A percentile compares a stretch with the other conserved stretches of the same genome.
Evolutionary conservation across 768 basidiomycete genomes (phyloP).

Genomic region (Russula griseocarnosa): DNA sequence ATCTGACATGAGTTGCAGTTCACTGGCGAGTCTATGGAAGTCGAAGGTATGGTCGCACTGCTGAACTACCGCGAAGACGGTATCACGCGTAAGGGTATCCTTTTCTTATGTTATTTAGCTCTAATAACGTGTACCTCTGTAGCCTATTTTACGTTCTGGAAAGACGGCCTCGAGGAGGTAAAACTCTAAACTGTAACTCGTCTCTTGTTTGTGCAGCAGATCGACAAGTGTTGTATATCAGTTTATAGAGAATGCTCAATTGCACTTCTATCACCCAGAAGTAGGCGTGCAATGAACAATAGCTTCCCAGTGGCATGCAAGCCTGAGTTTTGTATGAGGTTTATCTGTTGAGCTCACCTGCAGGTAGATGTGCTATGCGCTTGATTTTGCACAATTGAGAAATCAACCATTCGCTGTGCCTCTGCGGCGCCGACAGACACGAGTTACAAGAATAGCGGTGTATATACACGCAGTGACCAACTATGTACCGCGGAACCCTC

Average conservation of each 20-base stretch:
- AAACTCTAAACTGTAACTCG: slow-evolving; percentile 50
- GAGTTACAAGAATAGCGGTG: not conserved
- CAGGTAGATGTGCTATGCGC: not conserved
- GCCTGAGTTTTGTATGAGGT: not conserved
- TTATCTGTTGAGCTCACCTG: not conserved
- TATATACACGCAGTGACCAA: slow-evolving; percentile 1
- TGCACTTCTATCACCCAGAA: not conserved
- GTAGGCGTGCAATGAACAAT: not conserved
- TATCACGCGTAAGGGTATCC: slow-evolving; percentile 60
- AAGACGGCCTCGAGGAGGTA: slow-evolving; percentile 80
- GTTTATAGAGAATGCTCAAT: slow-evolving; percentile 1
- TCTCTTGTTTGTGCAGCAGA: slow-evolving; percentile 18
- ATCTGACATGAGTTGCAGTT: slow-evolving; percentile 42
- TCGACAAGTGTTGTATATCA: slow-evolving; percentile 23
- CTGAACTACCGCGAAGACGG: slow-evolving; percentile 93
- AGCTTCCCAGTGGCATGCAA: not conserved
- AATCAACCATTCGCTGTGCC: not conserved
- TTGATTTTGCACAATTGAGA: not conserved
- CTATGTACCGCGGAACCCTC: slow-evolving; percentile 2
- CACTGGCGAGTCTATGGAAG: slow-evolving; percentile 68
- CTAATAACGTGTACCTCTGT: slow-evolving; percentile 24
- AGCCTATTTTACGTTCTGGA: slow-evolving; percentile 97
- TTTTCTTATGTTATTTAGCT: not conserved
- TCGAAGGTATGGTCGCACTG: slow-evolving; percentile 91
- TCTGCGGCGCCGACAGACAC: not conserved